Conservation (phyloP, 2,329 filamentous ascomycete genomes). For the Macroventuria anomochaeta region DNA sequence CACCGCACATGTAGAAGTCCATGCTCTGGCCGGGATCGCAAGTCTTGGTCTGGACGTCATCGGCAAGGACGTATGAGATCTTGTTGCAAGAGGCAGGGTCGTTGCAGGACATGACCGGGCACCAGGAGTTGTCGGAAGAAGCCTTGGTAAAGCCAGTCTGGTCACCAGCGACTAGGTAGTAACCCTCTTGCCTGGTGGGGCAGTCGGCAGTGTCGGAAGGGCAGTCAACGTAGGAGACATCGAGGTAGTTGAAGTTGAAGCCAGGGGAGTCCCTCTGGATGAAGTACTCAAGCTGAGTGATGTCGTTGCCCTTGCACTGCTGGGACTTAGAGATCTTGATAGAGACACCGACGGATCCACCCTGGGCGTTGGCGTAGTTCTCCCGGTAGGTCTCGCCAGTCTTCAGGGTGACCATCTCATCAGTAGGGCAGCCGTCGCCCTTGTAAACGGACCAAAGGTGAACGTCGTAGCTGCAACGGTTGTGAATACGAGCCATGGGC, state of each 20-base stretch:
- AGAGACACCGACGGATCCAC: constrained; percentile 41
- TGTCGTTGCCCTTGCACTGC: constrained; percentile 37
- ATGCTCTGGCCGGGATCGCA: constrained; percentile 37
- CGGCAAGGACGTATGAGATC: constrained; percentile 41
- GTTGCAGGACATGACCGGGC: constrained; percentile 40
- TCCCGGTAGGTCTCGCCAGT: constrained; percentile 42
- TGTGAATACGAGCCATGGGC: constrained; percentile 43
- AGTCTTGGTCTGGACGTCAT: constrained; percentile 44
- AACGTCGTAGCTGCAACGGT: constrained; percentile 48
- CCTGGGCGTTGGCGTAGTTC: constrained; percentile 32
- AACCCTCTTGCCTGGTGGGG: constrained; percentile 44
- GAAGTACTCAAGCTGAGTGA: constrained; percentile 51
- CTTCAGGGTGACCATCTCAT: constrained; percentile 34
- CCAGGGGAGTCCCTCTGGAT: constrained; percentile 19
- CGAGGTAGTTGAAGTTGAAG: constrained; percentile 42
- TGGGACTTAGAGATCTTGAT: constrained; percentile 49
- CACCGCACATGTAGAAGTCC: constrained; percentile 46
- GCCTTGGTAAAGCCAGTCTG: constrained; percentile 25
- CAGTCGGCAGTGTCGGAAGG: constrained; percentile 27
- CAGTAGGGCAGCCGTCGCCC: constrained; percentile 32
- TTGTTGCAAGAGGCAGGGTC: constrained; percentile 32
- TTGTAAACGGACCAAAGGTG: constrained; percentile 50
- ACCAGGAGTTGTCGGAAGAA: constrained; percentile 36
- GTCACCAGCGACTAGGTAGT: constrained; percentile 40
- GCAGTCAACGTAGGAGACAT: constrained; percentile 51